Conservation (phyloP, 202 grass and related monocot species). For the Thinopyrum obtusiflorum region DNA sequence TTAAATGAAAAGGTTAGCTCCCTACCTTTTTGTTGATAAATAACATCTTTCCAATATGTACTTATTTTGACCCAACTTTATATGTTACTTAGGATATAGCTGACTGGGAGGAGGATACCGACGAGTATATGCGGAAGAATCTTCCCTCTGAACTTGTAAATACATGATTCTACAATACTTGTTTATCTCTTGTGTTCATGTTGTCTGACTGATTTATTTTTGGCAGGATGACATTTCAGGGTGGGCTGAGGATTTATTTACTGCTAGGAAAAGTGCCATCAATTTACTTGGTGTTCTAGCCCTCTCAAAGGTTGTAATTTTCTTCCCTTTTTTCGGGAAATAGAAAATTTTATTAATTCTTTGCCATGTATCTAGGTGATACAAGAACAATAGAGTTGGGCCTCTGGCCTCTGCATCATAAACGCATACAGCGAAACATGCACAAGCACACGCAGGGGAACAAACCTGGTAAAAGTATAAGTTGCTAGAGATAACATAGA, state of each 20-base stretch:
- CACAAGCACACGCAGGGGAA: not conserved
- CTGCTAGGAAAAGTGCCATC: slow-evolving; percentile 89
- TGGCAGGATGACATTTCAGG: slow-evolving; percentile 87
- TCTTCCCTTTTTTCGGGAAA: not conserved
- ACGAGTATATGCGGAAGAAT: slow-evolving; percentile 90
- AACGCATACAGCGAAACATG: not conserved
- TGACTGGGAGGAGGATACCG: slow-evolving; percentile 86
- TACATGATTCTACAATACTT: slow-evolving; percentile 4
- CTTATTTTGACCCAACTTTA: slow-evolving; percentile 34
- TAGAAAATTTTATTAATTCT: not conserved
- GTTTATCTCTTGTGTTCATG: slow-evolving; percentile 15
- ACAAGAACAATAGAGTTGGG: not conserved
- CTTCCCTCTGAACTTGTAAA: slow-evolving; percentile 85
- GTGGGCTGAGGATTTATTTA: slow-evolving; percentile 90
- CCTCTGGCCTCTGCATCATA: not conserved
- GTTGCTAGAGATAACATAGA: not conserved
- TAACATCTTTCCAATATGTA: slow-evolving; percentile 24
- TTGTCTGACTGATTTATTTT: slow-evolving; percentile 20
- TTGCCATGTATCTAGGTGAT: not conserved
- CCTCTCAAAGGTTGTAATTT: slow-evolving; percentile 64
- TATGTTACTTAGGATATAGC: slow-evolving; percentile 58
- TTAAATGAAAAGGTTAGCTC: slow-evolving; percentile 79
- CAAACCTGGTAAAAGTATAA: not conserved
- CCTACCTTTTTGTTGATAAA: slow-evolving; percentile 23
- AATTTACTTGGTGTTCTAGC: slow-evolving; percentile 92